Evolutionary conservation across 1,284 basidiomycete genomes (phyloP).

Genomic region (Cutaneotrichosporon sp.): DNA sequence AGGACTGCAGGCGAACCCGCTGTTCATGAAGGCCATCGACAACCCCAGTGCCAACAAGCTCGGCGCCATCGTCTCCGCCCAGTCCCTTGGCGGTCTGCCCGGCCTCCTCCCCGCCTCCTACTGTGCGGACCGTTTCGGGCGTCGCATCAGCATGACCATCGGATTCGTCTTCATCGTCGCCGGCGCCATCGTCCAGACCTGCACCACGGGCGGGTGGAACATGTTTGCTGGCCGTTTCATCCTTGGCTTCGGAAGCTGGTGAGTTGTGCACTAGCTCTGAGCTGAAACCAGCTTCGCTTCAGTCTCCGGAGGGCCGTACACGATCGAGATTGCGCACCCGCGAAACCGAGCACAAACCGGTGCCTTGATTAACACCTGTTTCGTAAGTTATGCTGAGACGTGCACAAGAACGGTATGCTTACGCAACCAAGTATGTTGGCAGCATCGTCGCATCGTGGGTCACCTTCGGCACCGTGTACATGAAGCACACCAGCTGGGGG

Average conservation of each 20-base stretch:
- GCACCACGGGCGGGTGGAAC: slow-evolving; percentile 12
- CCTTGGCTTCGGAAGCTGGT: slow-evolving; percentile 14
- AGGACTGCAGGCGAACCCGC: slow-evolving; percentile 15
- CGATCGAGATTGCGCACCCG: slow-evolving; percentile 20
- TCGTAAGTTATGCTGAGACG: too few relatives aligned
- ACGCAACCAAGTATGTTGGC: slow-evolving; percentile 14
- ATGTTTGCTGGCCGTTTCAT: slow-evolving; percentile 19
- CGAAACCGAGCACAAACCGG: slow-evolving; percentile 16
- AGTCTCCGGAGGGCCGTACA: slow-evolving; percentile 13
- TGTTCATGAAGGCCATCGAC: slow-evolving; percentile 11
- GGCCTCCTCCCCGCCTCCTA: slow-evolving; percentile 11
- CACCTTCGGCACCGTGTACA: slow-evolving; percentile 16
- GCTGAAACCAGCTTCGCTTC: not conserved
- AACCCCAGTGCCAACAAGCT: slow-evolving; percentile 15
- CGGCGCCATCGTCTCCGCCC: slow-evolving; percentile 17
- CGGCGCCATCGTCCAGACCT: slow-evolving; percentile 15
- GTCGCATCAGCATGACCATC: slow-evolving; percentile 6
- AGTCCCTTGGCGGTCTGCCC: slow-evolving; percentile 14
- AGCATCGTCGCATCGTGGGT: slow-evolving; percentile 22
- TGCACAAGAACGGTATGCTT: too few relatives aligned
- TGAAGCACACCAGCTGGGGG: slow-evolving; percentile 13
- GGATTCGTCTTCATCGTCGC: slow-evolving; percentile 21
- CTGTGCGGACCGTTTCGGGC: slow-evolving; percentile 18
- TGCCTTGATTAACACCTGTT: slow-evolving; percentile 18
- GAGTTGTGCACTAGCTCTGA: too few relatives aligned